Evolutionary conservation across 2,329 filamentous ascomycete species (phyloP), one percentile per base, ranked within the genome.

Genomic region (Fusarium domesticum): DNA sequence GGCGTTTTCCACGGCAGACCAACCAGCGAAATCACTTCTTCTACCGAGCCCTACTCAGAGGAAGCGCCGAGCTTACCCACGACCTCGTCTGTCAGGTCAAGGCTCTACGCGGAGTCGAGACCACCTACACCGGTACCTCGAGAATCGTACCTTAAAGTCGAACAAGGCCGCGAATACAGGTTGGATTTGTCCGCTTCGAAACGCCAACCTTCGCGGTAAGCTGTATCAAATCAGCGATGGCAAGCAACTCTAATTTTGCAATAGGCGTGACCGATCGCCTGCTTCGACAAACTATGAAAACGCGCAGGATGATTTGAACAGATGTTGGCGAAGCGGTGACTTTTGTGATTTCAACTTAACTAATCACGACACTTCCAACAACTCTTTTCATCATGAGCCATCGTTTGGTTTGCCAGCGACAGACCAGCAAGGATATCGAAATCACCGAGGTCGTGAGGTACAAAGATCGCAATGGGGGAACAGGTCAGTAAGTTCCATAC

Each of bases 41-140:
- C 35, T 7, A 42, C 40, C 19, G 47, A 42, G 15, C 11, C 38
- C 7, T 38, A 45, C 32, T 54, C 53, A 12, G 46, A 35, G 35
- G 39, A 38, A 10, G 37, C 20, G 10, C 28, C 41, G 12, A 46
- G 39, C 28, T 18, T 54, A 14, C 58, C 55, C 11, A 59, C 53
- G 1, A 33, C 48, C 34, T 58, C 55, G 18, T 56, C 58, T 2
- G 20, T 50, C 39, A 42, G 45, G 15, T 47, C 41, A 18, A 36
- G 38, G 28, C 45, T 40, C 31, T 43, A 47, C 19, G 37, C 35
- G 6, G 34, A 35, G n/a, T 35, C 37, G 17, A 36, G 42, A 17
- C 37, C 43, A 31, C 16, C 20, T 16, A 41, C 40, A 14, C 46
- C 42, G 11, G 34, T 33, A 3, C 34, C 44, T 14, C 11, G n/a